Base-by-base conservation (phyloP, 2,329 filamentous ascomycete genomes). In the Westerdykella ornata region DNA sequence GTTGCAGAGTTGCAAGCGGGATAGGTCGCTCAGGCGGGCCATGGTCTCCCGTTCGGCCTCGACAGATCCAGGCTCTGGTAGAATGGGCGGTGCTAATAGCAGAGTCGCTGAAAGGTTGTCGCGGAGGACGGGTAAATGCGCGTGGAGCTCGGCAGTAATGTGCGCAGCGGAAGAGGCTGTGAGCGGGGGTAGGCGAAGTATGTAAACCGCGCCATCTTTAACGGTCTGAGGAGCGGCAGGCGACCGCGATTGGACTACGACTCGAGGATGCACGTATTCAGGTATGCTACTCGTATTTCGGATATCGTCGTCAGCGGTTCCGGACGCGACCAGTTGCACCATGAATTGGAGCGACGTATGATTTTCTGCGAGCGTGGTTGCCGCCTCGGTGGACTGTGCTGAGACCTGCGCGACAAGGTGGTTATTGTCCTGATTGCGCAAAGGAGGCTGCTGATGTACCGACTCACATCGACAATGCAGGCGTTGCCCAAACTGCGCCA, bases 151-250 rank as follows among this genome's bases (percentile, higher is more conserved):
- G 12, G 47, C 44, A 5, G 40, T 20, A 15, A 65, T 49, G 5
- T 41, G 49, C 35, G 38, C 35, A 47, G 39, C 6, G 39, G 43
- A 29, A 9, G 41, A 34, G 28, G 2, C 44, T 41, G 14, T 48
- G 41, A 6, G 49, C 0, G 49, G 45, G 1, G 53, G 46, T 4
- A 63, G 43, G 29, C 54, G 57, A 4, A 68, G 32, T 20, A 68
- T 57, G 44, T 68, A 69, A 2, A 68, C 53, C 3, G 59, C 56
- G 1, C 62, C 65, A 39, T 66, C 53, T 11, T 39, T 44, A 14
- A 65, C 53, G 11, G 37, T 43, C 46, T 65, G 65, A 6, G 41
- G 46, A 14, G 46, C 45, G 1, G 49, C 58, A 3, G 42, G 48
- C 4, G 41, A 37, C 7, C 61, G 46, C 32, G 49, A 15, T 16